These are phyloP conservation scores for Aspergillus funiculosus DNA, from an alignment of 495 filamentous ascomycete genomes.

Conservation along the genomic window DNA sequence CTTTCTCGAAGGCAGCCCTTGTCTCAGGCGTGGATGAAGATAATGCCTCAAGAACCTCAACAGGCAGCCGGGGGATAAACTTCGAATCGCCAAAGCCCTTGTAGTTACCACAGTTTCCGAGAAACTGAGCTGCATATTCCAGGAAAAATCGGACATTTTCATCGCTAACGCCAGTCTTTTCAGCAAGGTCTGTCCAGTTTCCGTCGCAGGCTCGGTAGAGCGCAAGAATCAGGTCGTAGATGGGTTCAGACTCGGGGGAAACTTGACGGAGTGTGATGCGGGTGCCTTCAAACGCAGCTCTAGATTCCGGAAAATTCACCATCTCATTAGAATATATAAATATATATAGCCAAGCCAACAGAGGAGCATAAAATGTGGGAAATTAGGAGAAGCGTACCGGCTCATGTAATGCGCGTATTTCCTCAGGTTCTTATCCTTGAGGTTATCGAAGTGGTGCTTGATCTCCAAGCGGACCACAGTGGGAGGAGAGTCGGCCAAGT, in stretches of 20 bases:
- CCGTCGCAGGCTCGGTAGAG: conserved; percentile 69
- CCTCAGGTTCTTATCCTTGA: conserved; percentile 62
- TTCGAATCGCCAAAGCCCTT: conserved; percentile 95
- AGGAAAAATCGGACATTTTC: conserved; percentile 70
- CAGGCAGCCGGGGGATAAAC: conserved; percentile 75
- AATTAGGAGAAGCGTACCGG: conserved; percentile 46
- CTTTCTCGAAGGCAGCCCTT: conserved; percentile 58
- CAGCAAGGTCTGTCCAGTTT: conserved; percentile 68
- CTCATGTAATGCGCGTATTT: conserved; percentile 91
- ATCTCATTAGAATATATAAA: conserved; percentile 11
- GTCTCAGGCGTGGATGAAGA: conserved; percentile 56
- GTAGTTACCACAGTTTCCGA: conserved; percentile 92
- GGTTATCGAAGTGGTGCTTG: conserved; percentile 80
- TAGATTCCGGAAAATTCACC: conserved; percentile 25
- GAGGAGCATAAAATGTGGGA: neutral
- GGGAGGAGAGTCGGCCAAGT: conserved; percentile 85
- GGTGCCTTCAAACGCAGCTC: conserved; percentile 78
- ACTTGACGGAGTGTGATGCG: conserved; percentile 83
- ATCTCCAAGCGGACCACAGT: conserved; percentile 79
- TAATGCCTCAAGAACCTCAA: conserved; percentile 63
- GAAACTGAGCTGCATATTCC: conserved; percentile 80
- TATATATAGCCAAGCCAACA: no score
- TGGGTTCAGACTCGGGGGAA: conserved; percentile 82
- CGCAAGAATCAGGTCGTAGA: conserved; percentile 84
- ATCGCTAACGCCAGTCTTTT: conserved; percentile 62